Base-by-base conservation (phyloP, 1,284 basidiomycete genomes). In the Ceratobasidium papillatum region DNA sequence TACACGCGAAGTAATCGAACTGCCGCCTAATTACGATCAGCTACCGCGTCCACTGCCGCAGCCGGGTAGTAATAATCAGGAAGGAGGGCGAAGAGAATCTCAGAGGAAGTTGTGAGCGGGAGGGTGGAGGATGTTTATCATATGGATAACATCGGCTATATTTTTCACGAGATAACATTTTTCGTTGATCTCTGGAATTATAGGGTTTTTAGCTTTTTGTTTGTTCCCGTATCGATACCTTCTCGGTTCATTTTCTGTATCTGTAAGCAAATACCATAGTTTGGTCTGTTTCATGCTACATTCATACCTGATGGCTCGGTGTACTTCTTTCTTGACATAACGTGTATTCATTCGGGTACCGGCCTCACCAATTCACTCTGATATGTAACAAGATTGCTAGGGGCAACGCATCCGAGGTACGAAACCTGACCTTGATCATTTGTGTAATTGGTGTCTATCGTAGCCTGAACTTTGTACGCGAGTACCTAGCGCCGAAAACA, bases 1-100 rank as follows among this genome's bases (percentile, higher is more conserved):
- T 8, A 11, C 54, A 12, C 66, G 66, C 14, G 66, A 71, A 47
- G 54, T 71, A 19, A 71, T 71, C 43, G 66, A 71, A 34, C 54
- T 71, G 17, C 66, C 66, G 52, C 66, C 66, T 32, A 52, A 36
- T 19, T 71, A 71, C 30, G 25, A 71, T 34, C 66, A 71, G 43
- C 32, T 71, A 17, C 66, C 66, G 36, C 59, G 59, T 12, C 38
- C 38, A 2, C 30, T 43, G 59, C 59, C 59, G 27, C 59, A 22
- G 59, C 38, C 38, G 2, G 22, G 38, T 2, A n/a, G 19, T 2
- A 25, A 22, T 62, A n/a, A 45, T 34, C 38, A 62, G 38, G 36
- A 17, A 25, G 38, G 27, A n/a, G 19, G n/a, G n/a, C 36, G 27
- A 27, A n/a, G 30, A 36, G 36, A 59, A 36, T 34, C 25, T 25